Base-by-base conservation (phyloP, 2,329 filamentous ascomycete species). In the Dryadomyces quercivorus region DNA sequence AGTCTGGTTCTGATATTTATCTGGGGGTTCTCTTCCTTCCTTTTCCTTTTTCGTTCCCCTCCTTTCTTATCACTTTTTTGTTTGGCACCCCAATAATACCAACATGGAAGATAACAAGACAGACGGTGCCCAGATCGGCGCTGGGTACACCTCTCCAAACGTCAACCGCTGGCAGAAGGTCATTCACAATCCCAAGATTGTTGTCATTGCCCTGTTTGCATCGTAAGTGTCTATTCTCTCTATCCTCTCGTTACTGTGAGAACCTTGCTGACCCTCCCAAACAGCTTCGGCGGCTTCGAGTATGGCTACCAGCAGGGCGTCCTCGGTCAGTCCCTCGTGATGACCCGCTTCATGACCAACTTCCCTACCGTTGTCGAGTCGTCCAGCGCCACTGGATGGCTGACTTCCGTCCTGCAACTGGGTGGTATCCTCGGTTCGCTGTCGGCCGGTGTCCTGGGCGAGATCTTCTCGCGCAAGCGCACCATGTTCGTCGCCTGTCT, bases 281-380 rank as follows among this genome's bases (percentile, higher is more conserved):
- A 31, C 26, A 31, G 26, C 26, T 31, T 31, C 26, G 73, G 74
- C 56, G 74, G 75, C 21, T 72, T 77, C 49, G 70, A 74, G 56
- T 77, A 75, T 70, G 75, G 75, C 53, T 77, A 76, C 60, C 75
- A 78, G 55, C 76, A 79, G 60, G 76, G 75, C 51, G 74, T 80
- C 1, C 65, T 80, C 3, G 74, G 75, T 36, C 73, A 78, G 59
- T 75, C 74, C 13, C 66, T 79, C 2, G 74, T 76, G 59, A 80
- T 78, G 75, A 66, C 66, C 9, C 68, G 71, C 10, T 79, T 78
- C 63, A 70, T 65, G 10, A 63, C 69, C 40, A 72, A 74, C 57
- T 78, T 78, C 60, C 75, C 75, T 0, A 66, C 68, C 0, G 69
- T 77, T 9, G 69, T 74, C 42, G 56, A 67, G 8, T 75, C 73